phyloP scores from a whole-genome alignment of 202 grass and related monocot genomes.

The Panicum virgatum region DNA sequence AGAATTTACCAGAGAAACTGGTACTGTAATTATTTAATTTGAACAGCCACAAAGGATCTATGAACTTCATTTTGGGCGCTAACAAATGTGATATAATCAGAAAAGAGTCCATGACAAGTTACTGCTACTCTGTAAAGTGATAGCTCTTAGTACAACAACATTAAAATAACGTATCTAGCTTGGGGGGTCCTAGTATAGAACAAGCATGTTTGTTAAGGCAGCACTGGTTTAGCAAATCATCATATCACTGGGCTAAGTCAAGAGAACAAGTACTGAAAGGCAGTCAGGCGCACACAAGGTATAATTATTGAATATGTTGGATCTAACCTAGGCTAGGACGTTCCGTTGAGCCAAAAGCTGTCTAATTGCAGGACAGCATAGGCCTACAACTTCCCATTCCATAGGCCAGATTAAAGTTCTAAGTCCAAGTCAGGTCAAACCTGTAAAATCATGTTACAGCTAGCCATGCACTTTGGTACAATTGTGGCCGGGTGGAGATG shows the following conservation, averaged over 20 bases:
- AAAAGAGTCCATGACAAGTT: conserved; percentile 2
- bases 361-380: conserved; percentile 18
- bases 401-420: conserved; percentile 24
- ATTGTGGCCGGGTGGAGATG: conserved; percentile 43
- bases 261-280: not conserved
- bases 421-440: conserved; percentile 38
- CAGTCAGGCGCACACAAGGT: not conserved
- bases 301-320: not conserved
- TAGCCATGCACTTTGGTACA: conserved; percentile 41
- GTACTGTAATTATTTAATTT: not conserved
- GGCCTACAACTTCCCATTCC: not conserved
- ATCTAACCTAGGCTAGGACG: not conserved
- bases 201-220: conserved; percentile 9
- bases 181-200: conserved; percentile 22
- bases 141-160: not conserved
- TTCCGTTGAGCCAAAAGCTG: conserved; percentile 11
- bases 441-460: conserved; percentile 35
- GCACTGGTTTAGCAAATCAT: not conserved
- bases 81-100: not conserved
- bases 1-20: not conserved
- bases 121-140: conserved; percentile 33
- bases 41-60: not conserved
- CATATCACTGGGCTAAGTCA: not conserved
- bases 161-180: conserved; percentile 22
- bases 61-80: not conserved